These are phyloP conservation scores for Xylaria grammica DNA, from an alignment of 495 filamentous ascomycete species.

Conservation along the genomic window DNA sequence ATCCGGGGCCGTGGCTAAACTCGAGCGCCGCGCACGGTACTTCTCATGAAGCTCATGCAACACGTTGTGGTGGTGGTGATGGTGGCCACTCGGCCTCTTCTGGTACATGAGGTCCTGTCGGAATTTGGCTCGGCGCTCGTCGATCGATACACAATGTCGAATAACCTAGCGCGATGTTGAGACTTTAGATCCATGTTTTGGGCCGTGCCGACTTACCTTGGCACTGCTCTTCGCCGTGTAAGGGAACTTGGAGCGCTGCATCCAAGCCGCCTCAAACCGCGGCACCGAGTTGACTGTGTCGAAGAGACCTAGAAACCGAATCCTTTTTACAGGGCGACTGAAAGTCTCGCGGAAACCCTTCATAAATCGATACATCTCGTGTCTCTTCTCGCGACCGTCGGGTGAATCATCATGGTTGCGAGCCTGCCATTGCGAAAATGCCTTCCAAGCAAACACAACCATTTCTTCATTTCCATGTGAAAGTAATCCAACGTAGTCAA, in stretches of 20 bases:
- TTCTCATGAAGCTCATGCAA: constrained; percentile 42
- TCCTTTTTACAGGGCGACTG: constrained; percentile 73
- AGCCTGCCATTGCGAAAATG: constrained; percentile 83
- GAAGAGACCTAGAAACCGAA: constrained; percentile 73
- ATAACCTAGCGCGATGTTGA: constrained; percentile 45
- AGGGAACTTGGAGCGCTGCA: constrained; percentile 81
- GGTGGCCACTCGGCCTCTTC: constrained; percentile 39
- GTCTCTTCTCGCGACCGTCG: constrained; percentile 58
- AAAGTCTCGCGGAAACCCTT: constrained; percentile 86
- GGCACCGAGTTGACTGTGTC: constrained; percentile 85
- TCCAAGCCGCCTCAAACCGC: constrained; percentile 82
- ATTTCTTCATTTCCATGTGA: constrained; percentile 88
- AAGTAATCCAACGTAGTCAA: constrained; percentile 80
- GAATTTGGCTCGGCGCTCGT: constrained; percentile 75
- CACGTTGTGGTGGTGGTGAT: constrained; percentile 44
- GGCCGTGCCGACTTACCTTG: constrained; percentile 52
- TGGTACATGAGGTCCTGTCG: constrained; percentile 76
- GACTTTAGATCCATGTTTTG: constrained; percentile 56
- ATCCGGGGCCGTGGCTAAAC: background rate
- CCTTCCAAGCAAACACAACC: constrained; percentile 85
- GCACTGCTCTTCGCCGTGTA: constrained; percentile 82
- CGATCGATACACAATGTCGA: constrained; percentile 78
- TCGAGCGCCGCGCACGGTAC: constrained; percentile 34
- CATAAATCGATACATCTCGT: constrained; percentile 75
- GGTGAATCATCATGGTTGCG: constrained; percentile 62